These are phyloP conservation scores for Euphorbia peplus DNA, from an alignment of 345 rosid genomes.

Conservation along the genomic window DNA sequence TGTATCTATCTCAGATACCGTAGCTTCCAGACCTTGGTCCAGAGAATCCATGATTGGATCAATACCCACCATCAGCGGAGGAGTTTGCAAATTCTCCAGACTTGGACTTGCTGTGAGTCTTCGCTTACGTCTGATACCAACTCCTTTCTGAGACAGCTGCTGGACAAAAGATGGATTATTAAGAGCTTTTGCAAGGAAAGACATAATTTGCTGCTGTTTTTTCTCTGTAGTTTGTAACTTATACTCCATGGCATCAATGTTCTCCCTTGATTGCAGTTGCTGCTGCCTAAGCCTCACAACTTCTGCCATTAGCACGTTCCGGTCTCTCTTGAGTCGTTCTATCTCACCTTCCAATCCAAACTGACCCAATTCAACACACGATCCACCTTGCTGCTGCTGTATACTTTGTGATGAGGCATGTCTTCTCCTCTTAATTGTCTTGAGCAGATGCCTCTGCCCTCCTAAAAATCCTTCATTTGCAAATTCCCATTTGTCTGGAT, in stretches of 20 bases:
- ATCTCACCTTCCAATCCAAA: conserved; percentile 61
- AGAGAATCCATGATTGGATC: conserved; percentile 18
- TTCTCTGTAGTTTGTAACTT: conserved; percentile 49
- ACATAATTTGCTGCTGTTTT: conserved; percentile 71
- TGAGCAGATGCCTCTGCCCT: conserved; percentile 80
- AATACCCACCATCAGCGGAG: conserved; percentile 10
- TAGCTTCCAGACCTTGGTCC: conserved; percentile 16
- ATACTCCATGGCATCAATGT: conserved; percentile 49
- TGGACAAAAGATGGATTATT: conserved; percentile 49
- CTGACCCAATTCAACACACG: conserved; percentile 67
- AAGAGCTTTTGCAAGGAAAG: conserved; percentile 69
- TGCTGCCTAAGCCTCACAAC: conserved; percentile 61
- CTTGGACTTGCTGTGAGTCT: conserved; percentile 51
- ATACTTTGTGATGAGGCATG: conserved; percentile 28
- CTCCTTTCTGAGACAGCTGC: conserved; percentile 45
- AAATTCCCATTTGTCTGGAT: conserved; percentile 91
- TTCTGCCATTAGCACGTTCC: conserved; percentile 50
- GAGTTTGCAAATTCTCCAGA: conserved; percentile 38
- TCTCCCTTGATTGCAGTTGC: conserved; percentile 56
- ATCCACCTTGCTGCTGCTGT: conserved; percentile 44
- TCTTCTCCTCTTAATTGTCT: conserved; percentile 71
- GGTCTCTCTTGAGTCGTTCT: conserved; percentile 59
- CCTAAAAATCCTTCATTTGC: conserved; percentile 84
- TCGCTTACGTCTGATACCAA: conserved; percentile 50
- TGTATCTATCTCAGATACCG: conserved; percentile 45